Percentiles rank a stretch among this genome's conserved stretches.
These are phyloP conservation scores for Ceratocystis papillata DNA, from an alignment of 2,329 filamentous ascomycete genomes.

Conservation along the genomic window DNA sequence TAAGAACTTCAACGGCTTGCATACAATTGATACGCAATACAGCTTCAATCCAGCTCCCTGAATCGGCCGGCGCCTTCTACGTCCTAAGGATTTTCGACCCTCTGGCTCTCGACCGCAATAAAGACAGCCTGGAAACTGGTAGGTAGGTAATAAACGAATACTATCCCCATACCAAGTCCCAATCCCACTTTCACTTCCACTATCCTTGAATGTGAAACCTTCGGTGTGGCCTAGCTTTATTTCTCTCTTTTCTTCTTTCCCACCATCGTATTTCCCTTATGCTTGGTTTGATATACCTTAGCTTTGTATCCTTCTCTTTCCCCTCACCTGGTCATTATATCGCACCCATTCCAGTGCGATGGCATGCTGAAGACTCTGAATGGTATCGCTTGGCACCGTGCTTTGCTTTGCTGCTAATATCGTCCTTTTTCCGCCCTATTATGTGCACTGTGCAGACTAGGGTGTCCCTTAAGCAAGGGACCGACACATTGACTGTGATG, in stretches of 20 bases:
- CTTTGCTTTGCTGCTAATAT: conserved; percentile 15
- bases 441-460: conserved; percentile 18
- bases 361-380: conserved; percentile 10
- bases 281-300: conserved; percentile 2
- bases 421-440: conserved; percentile 14
- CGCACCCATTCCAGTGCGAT: conserved; percentile 9
- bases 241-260: conserved; percentile 11
- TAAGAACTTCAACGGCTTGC: neutral
- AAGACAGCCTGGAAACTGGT: conserved; percentile 12
- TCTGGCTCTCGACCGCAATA: conserved; percentile 12
- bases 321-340: conserved; percentile 7
- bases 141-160: conserved; percentile 12
- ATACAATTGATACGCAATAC: neutral
- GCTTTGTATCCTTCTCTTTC: conserved; percentile 2
- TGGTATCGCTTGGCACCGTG: conserved; percentile 13
- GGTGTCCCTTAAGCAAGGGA: conserved; percentile 22
- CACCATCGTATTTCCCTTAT: conserved; percentile 3
- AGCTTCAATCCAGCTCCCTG: neutral
- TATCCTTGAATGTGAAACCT: conserved; percentile 11
- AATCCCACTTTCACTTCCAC: neutral
- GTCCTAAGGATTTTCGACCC: neutral
- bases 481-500: conserved; percentile 17
- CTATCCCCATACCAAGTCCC: neutral
- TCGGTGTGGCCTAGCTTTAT: conserved; percentile 6
- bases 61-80: neutral